A percentile compares a stretch with the other conserved stretches of the same genome.
Evolutionary conservation across 495 filamentous ascomycete genomes (phyloP).

Genomic region (Aspergillus carlsbadensis): DNA sequence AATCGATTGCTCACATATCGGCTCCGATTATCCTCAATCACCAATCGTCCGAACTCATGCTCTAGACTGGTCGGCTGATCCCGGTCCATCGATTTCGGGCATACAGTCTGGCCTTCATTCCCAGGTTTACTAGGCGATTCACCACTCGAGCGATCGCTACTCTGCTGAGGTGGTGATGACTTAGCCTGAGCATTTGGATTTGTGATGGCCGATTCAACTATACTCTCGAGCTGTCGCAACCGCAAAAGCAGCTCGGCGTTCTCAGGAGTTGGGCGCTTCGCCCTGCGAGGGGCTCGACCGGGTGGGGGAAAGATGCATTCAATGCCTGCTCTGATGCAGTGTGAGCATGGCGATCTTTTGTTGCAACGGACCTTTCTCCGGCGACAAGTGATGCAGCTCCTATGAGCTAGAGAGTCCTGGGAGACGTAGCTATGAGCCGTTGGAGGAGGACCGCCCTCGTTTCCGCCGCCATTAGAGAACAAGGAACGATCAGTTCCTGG

Average conservation of each 20-base stretch:
- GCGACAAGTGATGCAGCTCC: slow-evolving; percentile 83
- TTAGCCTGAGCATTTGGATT: background rate
- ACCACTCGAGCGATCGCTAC: slow-evolving; percentile 6
- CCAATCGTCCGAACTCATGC: slow-evolving; percentile 75
- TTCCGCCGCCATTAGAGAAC: slow-evolving; percentile 1
- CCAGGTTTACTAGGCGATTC: slow-evolving; percentile 13
- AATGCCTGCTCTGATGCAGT: slow-evolving; percentile 74
- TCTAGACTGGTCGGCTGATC: slow-evolving; percentile 43
- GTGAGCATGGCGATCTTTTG: slow-evolving; percentile 78
- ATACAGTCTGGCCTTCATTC: slow-evolving; percentile 16
- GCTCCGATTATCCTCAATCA: slow-evolving; percentile 77
- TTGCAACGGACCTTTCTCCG: slow-evolving; percentile 86
- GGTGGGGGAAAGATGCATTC: slow-evolving; percentile 84
- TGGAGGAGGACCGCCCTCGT: slow-evolving; percentile 21
- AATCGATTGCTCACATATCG: slow-evolving; percentile 87
- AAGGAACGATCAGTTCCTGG: slow-evolving; percentile 4
- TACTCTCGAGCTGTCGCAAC: slow-evolving; percentile 74
- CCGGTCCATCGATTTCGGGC: slow-evolving; percentile 28
- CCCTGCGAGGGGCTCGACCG: slow-evolving; percentile 72
- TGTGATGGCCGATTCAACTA: slow-evolving; percentile 53
- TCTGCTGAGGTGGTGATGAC: slow-evolving; percentile 12
- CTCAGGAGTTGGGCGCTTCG: slow-evolving; percentile 53
- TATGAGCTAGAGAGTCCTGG: slow-evolving; percentile 50
- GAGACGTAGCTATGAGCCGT: slow-evolving; percentile 7
- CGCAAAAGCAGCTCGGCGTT: slow-evolving; percentile 78